These are phyloP conservation scores for Cercospora janseana DNA, from an alignment of 2,329 filamentous ascomycete species.

Conservation along the genomic window DNA sequence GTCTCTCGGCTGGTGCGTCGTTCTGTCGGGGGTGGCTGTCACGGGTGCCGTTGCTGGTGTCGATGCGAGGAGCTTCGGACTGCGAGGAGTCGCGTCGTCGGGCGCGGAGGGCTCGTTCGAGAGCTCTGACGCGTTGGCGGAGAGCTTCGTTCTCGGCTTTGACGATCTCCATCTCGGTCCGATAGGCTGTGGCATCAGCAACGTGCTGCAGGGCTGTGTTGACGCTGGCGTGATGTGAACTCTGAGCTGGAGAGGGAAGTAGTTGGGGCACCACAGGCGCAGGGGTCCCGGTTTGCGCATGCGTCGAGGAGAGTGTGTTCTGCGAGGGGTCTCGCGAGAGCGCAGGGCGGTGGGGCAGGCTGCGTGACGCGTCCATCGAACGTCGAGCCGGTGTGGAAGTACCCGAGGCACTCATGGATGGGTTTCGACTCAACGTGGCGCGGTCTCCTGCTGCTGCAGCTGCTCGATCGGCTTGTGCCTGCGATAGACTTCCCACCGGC, in stretches of 20 bases:
- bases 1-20: not conserved
- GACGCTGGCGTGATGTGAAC: constrained; percentile 21
- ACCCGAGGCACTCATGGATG: constrained; percentile 37
- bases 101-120: constrained; percentile 45
- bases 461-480: constrained; percentile 39
- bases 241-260: constrained; percentile 26
- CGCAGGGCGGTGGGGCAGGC: constrained; percentile 37
- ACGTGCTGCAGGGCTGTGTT: constrained; percentile 31
- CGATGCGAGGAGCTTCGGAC: constrained; percentile 31
- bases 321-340: constrained; percentile 35
- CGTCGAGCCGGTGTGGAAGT: constrained; percentile 38
- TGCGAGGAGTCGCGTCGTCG: constrained; percentile 36
- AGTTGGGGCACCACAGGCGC: constrained; percentile 20
- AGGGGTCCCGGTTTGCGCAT: constrained; percentile 31
- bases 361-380: constrained; percentile 33
- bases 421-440: constrained; percentile 33
- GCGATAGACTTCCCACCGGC: constrained; percentile 32
- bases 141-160: constrained; percentile 51
- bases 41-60: constrained; percentile 11
- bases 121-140: constrained; percentile 48
- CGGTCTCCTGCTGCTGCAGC: constrained; percentile 32
- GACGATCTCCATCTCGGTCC: constrained; percentile 49
- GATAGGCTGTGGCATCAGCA: constrained; percentile 45
- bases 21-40: constrained; percentile 9
- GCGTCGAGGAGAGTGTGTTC: constrained; percentile 28